Evolutionary conservation across 192 early-diverging fungal species (phyloP), one percentile per base, ranked within the genome.

Genomic region (Jimgerdemannia lactiflua): DNA sequence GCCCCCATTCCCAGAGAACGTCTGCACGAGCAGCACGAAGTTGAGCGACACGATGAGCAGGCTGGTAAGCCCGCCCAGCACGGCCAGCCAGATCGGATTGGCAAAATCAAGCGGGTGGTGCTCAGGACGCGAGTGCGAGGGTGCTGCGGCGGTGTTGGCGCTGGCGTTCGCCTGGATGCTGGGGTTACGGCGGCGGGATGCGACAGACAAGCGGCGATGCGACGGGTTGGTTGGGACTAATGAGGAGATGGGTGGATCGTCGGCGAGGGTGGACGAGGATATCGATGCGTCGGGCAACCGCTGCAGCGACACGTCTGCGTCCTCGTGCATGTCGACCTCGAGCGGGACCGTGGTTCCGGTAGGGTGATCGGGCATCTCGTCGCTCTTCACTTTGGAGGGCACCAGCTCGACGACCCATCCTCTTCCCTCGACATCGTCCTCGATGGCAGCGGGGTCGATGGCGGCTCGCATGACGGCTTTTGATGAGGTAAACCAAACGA

Each of bases 401-500:
- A 40, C 71, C 63, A 17, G 29, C 17, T 4, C 77, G 73, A 43
- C 29, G 29, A 29, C 29, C 78, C 72, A 14, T 39, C 72, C 20
- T 70, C 19, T n/a, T 77, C 67, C 3, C 72, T 76, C 9, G 78
- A 75, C 72, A 77, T 80, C 49, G 10, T 77, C 73, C 9, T 70
- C 42, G 67, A 75, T 76, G 43, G 75, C 77, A 42, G 77, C 66
- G 29, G 29, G 29, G 18, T 59, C 49, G 49, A 80, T 71, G 66
- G 76, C 68, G 67, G 82, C 78, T 14, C 77, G 82, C 90, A 91
- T 91, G 39, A 88, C 75, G 2, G 78, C 72, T 44, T 83, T 82
- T 81, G 65, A 84, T 39, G 85, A 72, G 0, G 92, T 93, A 69
- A 95, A 92, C 59, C 85, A 83, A 11, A 94, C 87, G 65, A 95